Conservation (phyloP, 805 yeast species). For the Zygoascus biomembranicola region DNA sequence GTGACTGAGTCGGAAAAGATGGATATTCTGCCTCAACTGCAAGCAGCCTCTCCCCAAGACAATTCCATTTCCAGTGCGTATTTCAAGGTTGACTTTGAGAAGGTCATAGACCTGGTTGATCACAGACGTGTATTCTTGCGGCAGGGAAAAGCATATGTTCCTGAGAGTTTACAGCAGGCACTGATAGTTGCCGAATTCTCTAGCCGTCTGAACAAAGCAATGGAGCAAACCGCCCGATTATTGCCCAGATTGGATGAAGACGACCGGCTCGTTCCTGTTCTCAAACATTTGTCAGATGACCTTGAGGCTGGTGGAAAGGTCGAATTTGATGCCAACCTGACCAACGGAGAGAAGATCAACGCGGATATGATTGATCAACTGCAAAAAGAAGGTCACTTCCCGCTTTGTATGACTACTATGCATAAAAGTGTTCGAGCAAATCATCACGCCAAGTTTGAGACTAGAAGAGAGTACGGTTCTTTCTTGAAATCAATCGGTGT, state of each 20-base stretch:
- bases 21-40: slow-evolving; percentile 40
- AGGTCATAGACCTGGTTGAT: slow-evolving; percentile 68
- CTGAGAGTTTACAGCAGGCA: slow-evolving; percentile 69
- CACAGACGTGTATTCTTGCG: slow-evolving; percentile 60
- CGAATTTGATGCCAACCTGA: slow-evolving; percentile 52
- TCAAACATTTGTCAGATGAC: slow-evolving; percentile 61
- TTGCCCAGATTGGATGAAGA: slow-evolving; percentile 86
- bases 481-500: slow-evolving; percentile 89
- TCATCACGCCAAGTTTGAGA: slow-evolving; percentile 73
- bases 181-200: slow-evolving; percentile 64
- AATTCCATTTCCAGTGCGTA: slow-evolving; percentile 40
- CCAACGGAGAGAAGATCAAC: slow-evolving; percentile 39
- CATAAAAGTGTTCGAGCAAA: slow-evolving; percentile 50
- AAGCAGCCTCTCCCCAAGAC: slow-evolving; percentile 34
- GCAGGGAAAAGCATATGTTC: slow-evolving; percentile 75
- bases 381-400: slow-evolving; percentile 57
- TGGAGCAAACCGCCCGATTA: slow-evolving; percentile 64
- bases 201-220: slow-evolving; percentile 39
- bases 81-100: slow-evolving; percentile 82
- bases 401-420: slow-evolving; percentile 68
- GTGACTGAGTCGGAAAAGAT: slow-evolving; percentile 56
- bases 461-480: slow-evolving; percentile 76
- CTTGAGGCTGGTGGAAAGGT: slow-evolving; percentile 30
- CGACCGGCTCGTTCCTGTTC: slow-evolving; percentile 76
- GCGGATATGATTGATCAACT: slow-evolving; percentile 51